A percentile compares a stretch with the other conserved stretches of the same genome.
These are phyloP conservation scores for Lachnellula occidentalis DNA, from an alignment of 2,329 filamentous ascomycete species.

Conservation along the genomic window DNA sequence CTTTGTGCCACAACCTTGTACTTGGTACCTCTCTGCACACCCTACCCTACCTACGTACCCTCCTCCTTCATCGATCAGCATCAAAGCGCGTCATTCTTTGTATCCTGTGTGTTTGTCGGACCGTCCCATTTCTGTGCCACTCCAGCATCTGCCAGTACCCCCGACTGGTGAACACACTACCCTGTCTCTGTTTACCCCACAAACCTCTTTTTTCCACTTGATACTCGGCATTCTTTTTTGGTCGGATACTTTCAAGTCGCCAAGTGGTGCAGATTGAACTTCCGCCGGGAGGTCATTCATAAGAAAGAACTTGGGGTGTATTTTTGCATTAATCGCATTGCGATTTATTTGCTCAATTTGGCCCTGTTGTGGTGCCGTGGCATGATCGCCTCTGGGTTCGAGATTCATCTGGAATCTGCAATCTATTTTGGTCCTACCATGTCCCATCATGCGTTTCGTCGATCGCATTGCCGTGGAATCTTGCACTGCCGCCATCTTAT, in stretches of 20 bases:
- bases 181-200: neutral
- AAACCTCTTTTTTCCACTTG: constrained; percentile 9
- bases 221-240: constrained; percentile 14
- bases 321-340: constrained; percentile 18
- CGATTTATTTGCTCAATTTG: constrained; percentile 12
- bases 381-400: constrained; percentile 17
- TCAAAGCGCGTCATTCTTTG: constrained; percentile 7
- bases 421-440: constrained; percentile 22
- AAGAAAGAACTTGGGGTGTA: constrained; percentile 12
- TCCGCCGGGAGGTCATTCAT: constrained; percentile 1
- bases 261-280: neutral
- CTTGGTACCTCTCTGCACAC: constrained; percentile 12
- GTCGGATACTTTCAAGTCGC: constrained; percentile 5
- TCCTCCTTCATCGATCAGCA: constrained; percentile 8
- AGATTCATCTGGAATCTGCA: constrained; percentile 9
- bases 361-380: constrained; percentile 12
- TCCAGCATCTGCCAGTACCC: constrained; percentile 15
- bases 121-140: constrained; percentile 19
- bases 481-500: constrained; percentile 8
- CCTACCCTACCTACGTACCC: no score
- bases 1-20: constrained; percentile 17
- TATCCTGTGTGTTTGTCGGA: constrained; percentile 8
- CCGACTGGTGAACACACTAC: constrained; percentile 11
- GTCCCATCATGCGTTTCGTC: constrained; percentile 21
- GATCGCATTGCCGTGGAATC: constrained; percentile 17